These are phyloP conservation scores for Diaporthe aspalathi DNA, from an alignment of 2,329 filamentous ascomycete genomes.

Conservation along the genomic window DNA sequence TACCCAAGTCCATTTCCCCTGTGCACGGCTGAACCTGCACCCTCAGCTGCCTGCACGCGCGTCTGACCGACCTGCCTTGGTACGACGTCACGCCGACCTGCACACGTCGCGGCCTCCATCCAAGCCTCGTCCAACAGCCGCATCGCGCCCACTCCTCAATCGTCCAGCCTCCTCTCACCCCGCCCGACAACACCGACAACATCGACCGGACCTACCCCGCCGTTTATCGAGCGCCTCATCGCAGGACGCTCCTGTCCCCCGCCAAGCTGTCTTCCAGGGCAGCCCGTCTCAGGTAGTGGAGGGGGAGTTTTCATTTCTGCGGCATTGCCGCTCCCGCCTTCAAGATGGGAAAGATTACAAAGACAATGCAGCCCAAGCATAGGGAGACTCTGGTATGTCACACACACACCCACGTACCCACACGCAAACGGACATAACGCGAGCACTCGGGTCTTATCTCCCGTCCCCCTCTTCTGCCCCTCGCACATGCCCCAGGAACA, in stretches of 20 bases:
- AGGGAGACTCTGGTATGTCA: constrained; percentile 72
- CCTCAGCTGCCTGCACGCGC: constrained; percentile 7
- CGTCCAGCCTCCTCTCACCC: not conserved
- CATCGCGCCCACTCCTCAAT: constrained; percentile 29
- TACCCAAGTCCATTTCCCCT: constrained; percentile 8
- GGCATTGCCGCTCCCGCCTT: constrained; percentile 68
- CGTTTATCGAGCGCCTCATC: not conserved
- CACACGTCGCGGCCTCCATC: constrained; percentile 36
- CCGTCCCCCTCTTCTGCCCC: constrained; percentile 15
- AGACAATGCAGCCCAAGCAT: constrained; percentile 75
- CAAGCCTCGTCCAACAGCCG: constrained; percentile 29
- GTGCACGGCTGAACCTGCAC: constrained; percentile 17
- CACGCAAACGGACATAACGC: constrained; percentile 37
- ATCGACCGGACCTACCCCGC: constrained; percentile 1
- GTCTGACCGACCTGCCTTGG: not conserved
- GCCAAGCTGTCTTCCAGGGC: constrained; percentile 55
- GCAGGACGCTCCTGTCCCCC: constrained; percentile 48
- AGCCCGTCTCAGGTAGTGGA: constrained; percentile 62
- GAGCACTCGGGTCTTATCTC: constrained; percentile 39
- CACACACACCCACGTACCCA: constrained; percentile 26
- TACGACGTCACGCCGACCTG: constrained; percentile 38
- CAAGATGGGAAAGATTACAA: constrained; percentile 77
- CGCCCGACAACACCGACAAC: constrained; percentile 7
- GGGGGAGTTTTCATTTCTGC: constrained; percentile 64
- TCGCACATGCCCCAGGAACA: not conserved